Evolutionary conservation across 129 eudicot species (phyloP), one percentile per base, ranked within the genome.

Genomic region (Smallanthus sonchifolius): DNA sequence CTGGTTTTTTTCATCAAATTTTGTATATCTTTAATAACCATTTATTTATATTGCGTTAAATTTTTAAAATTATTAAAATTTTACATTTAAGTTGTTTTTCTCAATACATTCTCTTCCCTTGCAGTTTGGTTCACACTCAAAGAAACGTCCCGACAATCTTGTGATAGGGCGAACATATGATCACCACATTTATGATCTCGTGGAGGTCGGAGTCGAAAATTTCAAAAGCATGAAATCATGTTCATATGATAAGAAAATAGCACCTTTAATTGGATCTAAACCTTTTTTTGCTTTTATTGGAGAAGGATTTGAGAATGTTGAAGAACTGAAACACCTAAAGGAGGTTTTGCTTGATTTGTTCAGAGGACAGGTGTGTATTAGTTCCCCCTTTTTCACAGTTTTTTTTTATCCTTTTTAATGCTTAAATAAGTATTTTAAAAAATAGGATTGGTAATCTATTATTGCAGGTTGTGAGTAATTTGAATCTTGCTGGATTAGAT

Each of bases 101-200:
- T 36, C 2, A 10, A 14, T 24, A 10, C 11, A 7, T 10, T 49
- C 60, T 65, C 3, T 62, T 54, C 52, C 4, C 73, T 60, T 85
- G 82, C 96, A 94, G 99, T 86, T 65, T 72, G 99, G 96, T 69
- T 91, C 97, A 75, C 91, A 91, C 85, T 83, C 97, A 76, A 94
- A 94, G 84, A 94, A 94, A 80, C 83, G 99, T 48, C 99, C 99
- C 0, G 86, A 94, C 75, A 94, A 94, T 79, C 99, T 94, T 49
- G 99, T 94, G 30, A 79, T 94, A 66, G 99, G 97, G 14, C 77
- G 99, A 67, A 75, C 78, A 16, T 95, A 95, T 76, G 99, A 95
- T 83, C 96, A 95, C 67, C 99, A 95, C 65, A 78, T 95, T 10
- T 95, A 91, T 70, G 99, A 95, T 74, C 97, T 95, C 65, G 91